A percentile compares a stretch with the other conserved stretches of the same genome.
Conservation (phyloP, 352 stramenopile species). For the Phytophthora quininea region DNA sequence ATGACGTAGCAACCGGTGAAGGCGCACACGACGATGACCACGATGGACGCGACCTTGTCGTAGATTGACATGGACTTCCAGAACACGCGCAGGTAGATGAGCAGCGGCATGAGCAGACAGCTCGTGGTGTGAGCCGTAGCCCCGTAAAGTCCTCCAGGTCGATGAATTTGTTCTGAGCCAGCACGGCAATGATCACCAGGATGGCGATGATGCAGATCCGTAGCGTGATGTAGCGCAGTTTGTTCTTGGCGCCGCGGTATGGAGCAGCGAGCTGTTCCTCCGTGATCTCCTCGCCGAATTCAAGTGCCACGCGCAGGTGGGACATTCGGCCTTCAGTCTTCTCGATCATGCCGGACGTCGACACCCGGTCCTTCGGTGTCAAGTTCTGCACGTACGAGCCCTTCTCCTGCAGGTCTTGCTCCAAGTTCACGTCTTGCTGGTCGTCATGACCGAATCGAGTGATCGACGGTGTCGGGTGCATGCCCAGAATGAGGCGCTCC, state of each 20-base stretch:
- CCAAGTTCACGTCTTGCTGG: slow-evolving; percentile 14
- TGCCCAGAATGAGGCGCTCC: slow-evolving; percentile 54
- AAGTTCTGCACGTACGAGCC: slow-evolving; percentile 24
- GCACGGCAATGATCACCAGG: slow-evolving; percentile 39
- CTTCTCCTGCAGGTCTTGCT: slow-evolving; percentile 22
- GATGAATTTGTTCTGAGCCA: slow-evolving; percentile 39
- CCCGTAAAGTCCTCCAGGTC: slow-evolving; percentile 41
- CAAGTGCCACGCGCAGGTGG: slow-evolving; percentile 25
- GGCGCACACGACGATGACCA: slow-evolving; percentile 27
- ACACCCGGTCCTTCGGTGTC: slow-evolving; percentile 20
- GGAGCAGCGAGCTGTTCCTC: slow-evolving; percentile 20
- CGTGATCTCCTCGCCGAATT: slow-evolving; percentile 27
- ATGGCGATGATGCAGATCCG: slow-evolving; percentile 33
- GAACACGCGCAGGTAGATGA: slow-evolving; percentile 37
- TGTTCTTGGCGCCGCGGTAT: slow-evolving; percentile 22
- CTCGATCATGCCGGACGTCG: slow-evolving; percentile 5
- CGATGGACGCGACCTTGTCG: slow-evolving; percentile 26
- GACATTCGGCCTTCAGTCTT: slow-evolving; percentile 15
- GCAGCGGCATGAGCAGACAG: slow-evolving; percentile 38
- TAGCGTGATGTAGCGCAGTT: slow-evolving; percentile 40
- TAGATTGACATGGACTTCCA: slow-evolving; percentile 25
- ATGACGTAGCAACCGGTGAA: slow-evolving; percentile 30
- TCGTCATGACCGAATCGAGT: slow-evolving; percentile 10
- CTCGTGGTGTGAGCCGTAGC: slow-evolving; percentile 49
- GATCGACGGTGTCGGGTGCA: slow-evolving; percentile 40